Evolutionary conservation across 164 flowering plant species (phyloP).

Genomic region (Sextonia rubra): DNA sequence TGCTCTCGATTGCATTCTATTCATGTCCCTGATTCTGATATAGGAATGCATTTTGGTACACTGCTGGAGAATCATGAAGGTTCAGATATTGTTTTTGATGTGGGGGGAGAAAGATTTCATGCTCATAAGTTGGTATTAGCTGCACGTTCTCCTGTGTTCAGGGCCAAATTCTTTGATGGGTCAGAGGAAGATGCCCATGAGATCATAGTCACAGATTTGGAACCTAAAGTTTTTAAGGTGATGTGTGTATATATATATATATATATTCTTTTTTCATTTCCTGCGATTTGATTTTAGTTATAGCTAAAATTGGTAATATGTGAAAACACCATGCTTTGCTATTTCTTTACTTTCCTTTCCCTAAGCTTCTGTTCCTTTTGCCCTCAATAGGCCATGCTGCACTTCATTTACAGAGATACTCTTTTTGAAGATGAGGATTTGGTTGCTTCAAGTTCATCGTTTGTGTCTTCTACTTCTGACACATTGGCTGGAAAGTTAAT

Average conservation of each 20-base stretch:
- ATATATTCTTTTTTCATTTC: constrained; percentile 19
- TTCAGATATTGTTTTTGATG: constrained; percentile 70
- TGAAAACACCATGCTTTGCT: background rate
- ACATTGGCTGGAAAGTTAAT: constrained; percentile 65
- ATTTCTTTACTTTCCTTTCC: background rate
- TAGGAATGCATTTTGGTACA: constrained; percentile 71
- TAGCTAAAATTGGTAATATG: too few species aligned
- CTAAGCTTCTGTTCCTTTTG: background rate
- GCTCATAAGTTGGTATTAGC: constrained; percentile 91
- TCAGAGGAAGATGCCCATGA: constrained; percentile 39
- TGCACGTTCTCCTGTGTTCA: constrained; percentile 75
- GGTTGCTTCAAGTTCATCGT: constrained; percentile 45
- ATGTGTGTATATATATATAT: background rate
- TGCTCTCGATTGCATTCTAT: constrained; percentile 49
- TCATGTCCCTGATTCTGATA: constrained; percentile 68
- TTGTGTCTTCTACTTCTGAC: constrained; percentile 41
- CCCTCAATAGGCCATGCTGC: constrained; percentile 68
- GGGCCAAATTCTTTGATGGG: constrained; percentile 43
- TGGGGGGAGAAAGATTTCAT: constrained; percentile 58
- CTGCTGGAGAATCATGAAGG: constrained; percentile 73
- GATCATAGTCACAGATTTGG: constrained; percentile 46
- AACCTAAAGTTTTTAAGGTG: constrained; percentile 91
- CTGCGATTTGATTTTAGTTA: constrained; percentile 34
- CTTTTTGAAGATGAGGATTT: constrained; percentile 64
- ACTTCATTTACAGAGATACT: constrained; percentile 74